phyloP scores from a whole-genome alignment of 768 basidiomycete genomes.

The Suillus hirtellus region DNA sequence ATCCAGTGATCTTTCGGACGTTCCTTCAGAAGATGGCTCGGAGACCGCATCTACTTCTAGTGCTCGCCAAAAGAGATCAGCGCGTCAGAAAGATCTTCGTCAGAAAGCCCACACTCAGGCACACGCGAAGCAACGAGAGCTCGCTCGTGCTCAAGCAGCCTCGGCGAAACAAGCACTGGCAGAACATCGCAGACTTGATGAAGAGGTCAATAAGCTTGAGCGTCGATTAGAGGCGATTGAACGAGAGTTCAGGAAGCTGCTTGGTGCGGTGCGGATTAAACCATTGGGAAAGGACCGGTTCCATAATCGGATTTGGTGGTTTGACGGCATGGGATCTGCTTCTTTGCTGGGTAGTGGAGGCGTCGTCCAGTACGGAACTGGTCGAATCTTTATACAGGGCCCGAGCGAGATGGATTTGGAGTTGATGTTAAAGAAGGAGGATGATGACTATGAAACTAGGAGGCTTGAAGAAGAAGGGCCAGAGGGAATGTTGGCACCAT shows the following conservation, averaged over 20 bases:
- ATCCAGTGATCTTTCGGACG: constrained; percentile 73
- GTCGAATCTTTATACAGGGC: constrained; percentile 90
- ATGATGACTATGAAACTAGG: constrained; percentile 53
- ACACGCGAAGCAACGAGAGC: constrained; percentile 79
- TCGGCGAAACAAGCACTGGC: constrained; percentile 80
- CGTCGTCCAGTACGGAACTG: constrained; percentile 81
- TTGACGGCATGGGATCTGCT: constrained; percentile 91
- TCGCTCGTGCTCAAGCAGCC: constrained; percentile 73
- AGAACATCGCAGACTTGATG: constrained; percentile 82
- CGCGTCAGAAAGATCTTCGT: constrained; percentile 53
- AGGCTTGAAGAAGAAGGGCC: constrained; percentile 80
- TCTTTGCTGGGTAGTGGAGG: constrained; percentile 79
- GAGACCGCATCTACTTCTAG: constrained; percentile 53
- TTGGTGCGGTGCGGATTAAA: constrained; percentile 82
- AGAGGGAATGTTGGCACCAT: constrained; percentile 66
- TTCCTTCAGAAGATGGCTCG: constrained; percentile 59
- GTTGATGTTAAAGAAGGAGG: constrained; percentile 58
- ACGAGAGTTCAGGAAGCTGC: constrained; percentile 88
- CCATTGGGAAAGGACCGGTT: constrained; percentile 92
- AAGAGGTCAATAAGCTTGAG: constrained; percentile 84
- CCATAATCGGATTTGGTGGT: constrained; percentile 97
- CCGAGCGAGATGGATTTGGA: constrained; percentile 82
- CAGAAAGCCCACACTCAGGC: constrained; percentile 53
- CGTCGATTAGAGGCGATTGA: constrained; percentile 84
- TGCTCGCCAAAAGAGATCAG: constrained; percentile 42